phyloP scores from a whole-genome alignment of 495 filamentous ascomycete species.

The Geopyxis carbonaria region DNA sequence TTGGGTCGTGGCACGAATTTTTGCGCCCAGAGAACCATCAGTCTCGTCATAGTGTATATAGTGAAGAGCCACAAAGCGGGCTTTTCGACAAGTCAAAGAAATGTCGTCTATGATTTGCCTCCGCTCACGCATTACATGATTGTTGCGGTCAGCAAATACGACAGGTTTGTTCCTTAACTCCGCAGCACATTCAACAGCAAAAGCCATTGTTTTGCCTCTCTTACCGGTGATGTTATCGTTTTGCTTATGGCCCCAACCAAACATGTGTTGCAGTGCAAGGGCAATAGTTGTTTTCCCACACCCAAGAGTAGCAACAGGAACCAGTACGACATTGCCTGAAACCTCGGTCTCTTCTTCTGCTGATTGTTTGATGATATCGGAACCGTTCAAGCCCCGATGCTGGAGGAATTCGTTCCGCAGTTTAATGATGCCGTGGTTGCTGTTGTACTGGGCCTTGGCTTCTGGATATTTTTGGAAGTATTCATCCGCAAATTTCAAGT shows the following conservation, averaged over 20 bases:
- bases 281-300: slow-evolving; percentile 95
- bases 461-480: slow-evolving; percentile 48
- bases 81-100: slow-evolving; percentile 37
- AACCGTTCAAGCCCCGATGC: slow-evolving; percentile 63
- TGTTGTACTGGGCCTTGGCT: slow-evolving; percentile 47
- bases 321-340: slow-evolving; percentile 35
- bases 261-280: slow-evolving; percentile 63
- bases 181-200: slow-evolving; percentile 38
- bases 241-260: slow-evolving; percentile 85
- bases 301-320: slow-evolving; percentile 78
- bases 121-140: slow-evolving; percentile 73
- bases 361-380: slow-evolving; percentile 58
- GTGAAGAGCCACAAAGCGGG: slow-evolving; percentile 74
- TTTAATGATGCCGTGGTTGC: slow-evolving; percentile 91
- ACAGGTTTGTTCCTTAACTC: slow-evolving; percentile 43
- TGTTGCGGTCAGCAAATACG: slow-evolving; percentile 87
- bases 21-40: slow-evolving; percentile 30
- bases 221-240: slow-evolving; percentile 76
- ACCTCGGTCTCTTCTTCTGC: slow-evolving; percentile 17
- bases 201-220: not conserved
- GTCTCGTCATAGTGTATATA: slow-evolving; percentile 54
- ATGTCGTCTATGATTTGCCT: slow-evolving; percentile 74
- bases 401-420: slow-evolving; percentile 74
- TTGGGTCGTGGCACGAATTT: slow-evolving; percentile 57
- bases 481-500: slow-evolving; percentile 60